Evolutionary conservation across 1,139 yeast species (phyloP).

Genomic region (Sugiyamaella paludigena): DNA sequence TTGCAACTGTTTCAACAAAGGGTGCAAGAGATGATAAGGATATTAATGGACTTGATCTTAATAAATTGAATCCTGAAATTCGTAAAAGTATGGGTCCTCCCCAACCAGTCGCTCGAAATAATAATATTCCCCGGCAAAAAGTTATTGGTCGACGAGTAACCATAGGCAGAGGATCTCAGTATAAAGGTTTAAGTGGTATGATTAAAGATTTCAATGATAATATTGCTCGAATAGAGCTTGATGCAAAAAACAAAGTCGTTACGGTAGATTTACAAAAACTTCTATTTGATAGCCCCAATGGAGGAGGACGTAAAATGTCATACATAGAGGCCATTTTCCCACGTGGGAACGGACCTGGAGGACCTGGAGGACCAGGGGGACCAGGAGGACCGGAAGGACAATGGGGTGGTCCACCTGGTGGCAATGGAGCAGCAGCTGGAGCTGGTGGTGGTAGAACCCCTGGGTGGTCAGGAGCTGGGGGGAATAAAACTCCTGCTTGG

Average conservation of each 20-base stretch:
- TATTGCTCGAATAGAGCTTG: slow-evolving; percentile 87
- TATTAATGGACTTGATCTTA: slow-evolving; percentile 43
- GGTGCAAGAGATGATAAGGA: slow-evolving; percentile 57
- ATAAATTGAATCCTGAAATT: slow-evolving; percentile 83
- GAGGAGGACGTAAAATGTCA: slow-evolving; percentile 61
- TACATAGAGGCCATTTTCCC: slow-evolving; percentile 69
- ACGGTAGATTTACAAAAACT: slow-evolving; percentile 79
- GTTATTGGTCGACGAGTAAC: slow-evolving; percentile 69
- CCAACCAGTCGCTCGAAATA: slow-evolving; percentile 37
- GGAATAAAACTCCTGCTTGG: slow-evolving; percentile 38
- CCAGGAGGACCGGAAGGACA: slow-evolving; percentile 27
- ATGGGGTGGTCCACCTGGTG: slow-evolving; percentile 37
- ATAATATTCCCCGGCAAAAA: slow-evolving; percentile 19
- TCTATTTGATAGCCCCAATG: slow-evolving; percentile 61
- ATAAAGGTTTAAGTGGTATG: slow-evolving; percentile 92
- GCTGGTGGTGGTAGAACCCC: slow-evolving; percentile 40
- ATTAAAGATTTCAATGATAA: slow-evolving; percentile 92
- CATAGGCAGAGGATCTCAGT: slow-evolving; percentile 79
- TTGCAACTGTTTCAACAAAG: slow-evolving; percentile 81
- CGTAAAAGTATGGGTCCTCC: slow-evolving; percentile 52
- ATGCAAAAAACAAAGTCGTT: slow-evolving; percentile 84
- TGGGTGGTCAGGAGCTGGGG: slow-evolving; percentile 40
- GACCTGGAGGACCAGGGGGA: slow-evolving; percentile 14
- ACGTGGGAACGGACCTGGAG: slow-evolving; percentile 31
- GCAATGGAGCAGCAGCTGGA: slow-evolving; percentile 46